Evolutionary conservation across 495 filamentous ascomycete genomes (phyloP).

Genomic region (Aspergillus bertholletiae): DNA sequence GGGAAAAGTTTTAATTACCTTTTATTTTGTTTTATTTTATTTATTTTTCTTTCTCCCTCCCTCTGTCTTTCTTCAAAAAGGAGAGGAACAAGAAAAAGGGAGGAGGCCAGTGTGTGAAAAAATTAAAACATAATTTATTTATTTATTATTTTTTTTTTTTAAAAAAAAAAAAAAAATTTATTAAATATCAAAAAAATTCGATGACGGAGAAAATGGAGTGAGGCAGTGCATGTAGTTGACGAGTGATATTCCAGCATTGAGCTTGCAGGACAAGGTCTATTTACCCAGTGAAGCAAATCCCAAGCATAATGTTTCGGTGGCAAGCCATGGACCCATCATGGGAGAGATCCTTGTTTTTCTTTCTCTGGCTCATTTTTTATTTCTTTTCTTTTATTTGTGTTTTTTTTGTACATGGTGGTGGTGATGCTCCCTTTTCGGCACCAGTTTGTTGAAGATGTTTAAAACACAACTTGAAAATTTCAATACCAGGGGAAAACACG

Average conservation of each 20-base stretch:
- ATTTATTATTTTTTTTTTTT: too few species aligned
- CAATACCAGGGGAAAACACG: neutral
- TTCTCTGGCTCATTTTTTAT: too few species aligned
- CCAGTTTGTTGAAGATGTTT: neutral
- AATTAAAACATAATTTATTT: neutral
- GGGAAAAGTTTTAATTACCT: neutral
- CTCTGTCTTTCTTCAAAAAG: too few species aligned
- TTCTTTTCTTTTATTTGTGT: neutral
- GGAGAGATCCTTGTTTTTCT: neutral
- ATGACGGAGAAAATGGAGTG: slow-evolving; percentile 8
- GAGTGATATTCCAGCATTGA: slow-evolving; percentile 18
- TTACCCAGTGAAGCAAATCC: slow-evolving; percentile 4
- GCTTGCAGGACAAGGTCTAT: slow-evolving; percentile 8
- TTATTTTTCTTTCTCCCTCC: too few species aligned
- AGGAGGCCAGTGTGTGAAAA: neutral
- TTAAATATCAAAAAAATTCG: slow-evolving; percentile 1
- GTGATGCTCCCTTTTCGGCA: neutral
- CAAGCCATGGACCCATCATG: neutral
- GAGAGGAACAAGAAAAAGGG: neutral
- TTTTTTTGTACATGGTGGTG: neutral
- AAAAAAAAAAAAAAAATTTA: slow-evolving; percentile 1
- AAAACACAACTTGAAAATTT: neutral
- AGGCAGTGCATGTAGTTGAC: slow-evolving; percentile 25
- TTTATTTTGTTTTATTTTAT: neutral
- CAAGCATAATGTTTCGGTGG: slow-evolving; percentile 6